Evolutionary conservation across 306 rosid genomes (phyloP), one percentile per base, ranked within the genome.

Genomic region (Cucurbita pepo): DNA sequence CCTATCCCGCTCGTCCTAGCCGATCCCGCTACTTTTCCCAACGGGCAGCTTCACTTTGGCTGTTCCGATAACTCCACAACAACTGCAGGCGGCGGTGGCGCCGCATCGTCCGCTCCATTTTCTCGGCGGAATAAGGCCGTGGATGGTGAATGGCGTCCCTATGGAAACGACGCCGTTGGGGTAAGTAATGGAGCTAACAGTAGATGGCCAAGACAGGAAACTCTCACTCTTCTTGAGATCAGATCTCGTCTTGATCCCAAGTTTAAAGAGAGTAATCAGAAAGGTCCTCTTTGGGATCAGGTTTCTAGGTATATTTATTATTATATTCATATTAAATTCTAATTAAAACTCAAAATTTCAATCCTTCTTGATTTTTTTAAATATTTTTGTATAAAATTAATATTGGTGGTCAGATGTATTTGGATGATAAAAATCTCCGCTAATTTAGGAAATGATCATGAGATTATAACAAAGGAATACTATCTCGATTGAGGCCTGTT

Each of bases 201-300:
- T 34, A 74, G 96, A 56, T 90, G 96, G 96, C 96, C 96, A 0
- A 83, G 94, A 69, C 96, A 90, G 62, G 96, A 90, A 76, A 90
- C 94, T 25, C 94, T 90, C 37, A 83, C 86, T 3, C 96, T 90
- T 75, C 86, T 90, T 0, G 96, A 90, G 84, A 88, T 90, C 89
- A 88, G 96, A 90, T 90, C 96, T 78, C 85, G 85, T 45, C 94
- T 90, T 73, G 90, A 88, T 90, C 82, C 90, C 67, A 88, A 82
- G 82, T 90, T 90, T 84, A 90, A 82, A 81, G 88, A 88, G 75
- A 83, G 86, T 52, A 90, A 88, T 82, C 94, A 86, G 61, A 90
- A 88, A 73, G 96, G 88, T 8, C 94, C 96, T 5, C 81, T 90
- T 60, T 90, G 96, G 96, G 90, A 90, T 73, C 84, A 90, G 67